phyloP scores from a whole-genome alignment of 441 rosid genomes.

The Populus tomentosa region DNA sequence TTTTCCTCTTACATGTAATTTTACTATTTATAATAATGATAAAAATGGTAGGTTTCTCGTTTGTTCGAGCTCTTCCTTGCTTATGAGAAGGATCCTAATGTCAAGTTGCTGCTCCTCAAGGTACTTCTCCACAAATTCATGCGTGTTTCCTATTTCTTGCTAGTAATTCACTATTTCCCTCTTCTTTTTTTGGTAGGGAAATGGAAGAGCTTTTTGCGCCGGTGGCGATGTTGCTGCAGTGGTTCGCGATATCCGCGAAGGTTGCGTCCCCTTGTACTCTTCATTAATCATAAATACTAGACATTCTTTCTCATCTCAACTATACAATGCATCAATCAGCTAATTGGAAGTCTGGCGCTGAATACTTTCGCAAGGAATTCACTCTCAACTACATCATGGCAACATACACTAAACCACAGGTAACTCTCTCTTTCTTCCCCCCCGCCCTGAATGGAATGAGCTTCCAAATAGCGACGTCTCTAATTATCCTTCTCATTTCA shows the following conservation, averaged over 20 bases:
- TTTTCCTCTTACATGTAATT: too few relatives aligned
- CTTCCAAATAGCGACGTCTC: neutral
- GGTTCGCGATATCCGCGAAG: conserved; percentile 38
- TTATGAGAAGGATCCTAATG: conserved; percentile 45
- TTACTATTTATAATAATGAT: neutral
- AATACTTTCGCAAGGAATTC: conserved; percentile 47
- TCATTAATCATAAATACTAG: neutral
- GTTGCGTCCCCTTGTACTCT: conserved; percentile 3
- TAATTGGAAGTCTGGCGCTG: conserved; percentile 54
- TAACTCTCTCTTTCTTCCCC: neutral
- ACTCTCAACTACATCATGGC: conserved; percentile 65
- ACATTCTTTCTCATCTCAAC: neutral
- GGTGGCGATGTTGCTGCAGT: conserved; percentile 66
- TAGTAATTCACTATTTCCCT: neutral
- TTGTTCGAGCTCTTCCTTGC: conserved; percentile 51
- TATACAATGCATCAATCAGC: conserved; percentile 39
- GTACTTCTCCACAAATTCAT: conserved; percentile 18
- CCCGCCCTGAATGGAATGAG: neutral
- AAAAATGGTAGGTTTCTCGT: conserved; percentile 36
- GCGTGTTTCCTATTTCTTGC: neutral
- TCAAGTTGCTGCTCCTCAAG: conserved; percentile 63
- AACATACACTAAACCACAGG: conserved; percentile 77
- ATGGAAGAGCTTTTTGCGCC: conserved; percentile 65
- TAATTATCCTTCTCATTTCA: neutral
- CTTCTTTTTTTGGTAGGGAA: conserved; percentile 31